Conservation (phyloP, 441 rosid species). For the Adansonia rubrostipa region DNA sequence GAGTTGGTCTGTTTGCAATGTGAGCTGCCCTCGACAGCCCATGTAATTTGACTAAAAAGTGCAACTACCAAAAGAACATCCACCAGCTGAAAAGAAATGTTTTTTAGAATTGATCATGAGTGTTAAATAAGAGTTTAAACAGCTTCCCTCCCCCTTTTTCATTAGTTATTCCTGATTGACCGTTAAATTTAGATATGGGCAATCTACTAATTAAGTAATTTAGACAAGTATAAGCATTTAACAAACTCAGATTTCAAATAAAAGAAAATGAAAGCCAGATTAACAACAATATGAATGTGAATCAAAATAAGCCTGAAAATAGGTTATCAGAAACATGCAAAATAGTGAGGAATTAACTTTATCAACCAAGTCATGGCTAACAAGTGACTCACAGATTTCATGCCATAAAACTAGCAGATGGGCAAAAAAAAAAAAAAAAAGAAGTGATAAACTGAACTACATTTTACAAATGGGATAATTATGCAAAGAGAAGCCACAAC, state of each 20-base stretch:
- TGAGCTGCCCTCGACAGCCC: conserved; percentile 53
- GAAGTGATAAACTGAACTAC: conserved; percentile 33
- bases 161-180: background rate
- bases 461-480: conserved; percentile 32
- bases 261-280: conserved; percentile 20
- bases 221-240: background rate
- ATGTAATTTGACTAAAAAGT: conserved; percentile 52
- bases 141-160: background rate
- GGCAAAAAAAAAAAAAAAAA: background rate
- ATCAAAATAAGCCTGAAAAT: conserved; percentile 26
- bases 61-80: conserved; percentile 71
- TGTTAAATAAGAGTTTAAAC: conserved; percentile 25
- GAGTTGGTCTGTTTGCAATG: conserved; percentile 55
- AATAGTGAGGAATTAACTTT: conserved; percentile 26
- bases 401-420: conserved; percentile 23
- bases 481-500: conserved; percentile 25
- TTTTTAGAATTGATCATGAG: conserved; percentile 22
- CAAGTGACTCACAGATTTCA: conserved; percentile 30
- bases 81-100: conserved; percentile 58
- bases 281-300: background rate
- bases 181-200: background rate
- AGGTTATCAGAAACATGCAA: conserved; percentile 8
- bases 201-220: background rate
- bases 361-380: conserved; percentile 31
- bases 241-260: conserved; percentile 20